Base-by-base conservation (phyloP, 306 rosid species). In the Spatholobus suberectus region DNA sequence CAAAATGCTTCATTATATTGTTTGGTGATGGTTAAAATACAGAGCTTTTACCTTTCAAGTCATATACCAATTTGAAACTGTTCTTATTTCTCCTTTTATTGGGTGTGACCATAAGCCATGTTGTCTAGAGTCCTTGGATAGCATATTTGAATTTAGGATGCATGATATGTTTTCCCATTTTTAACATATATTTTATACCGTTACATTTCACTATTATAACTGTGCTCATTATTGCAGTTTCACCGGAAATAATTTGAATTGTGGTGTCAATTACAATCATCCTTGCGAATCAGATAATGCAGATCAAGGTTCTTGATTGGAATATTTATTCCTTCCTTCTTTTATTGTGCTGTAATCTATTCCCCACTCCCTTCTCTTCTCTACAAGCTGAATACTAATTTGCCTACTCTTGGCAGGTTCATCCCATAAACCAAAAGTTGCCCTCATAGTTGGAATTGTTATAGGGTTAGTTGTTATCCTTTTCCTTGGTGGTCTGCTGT, bases 201-300 rank as follows among this genome's bases (percentile, higher is more conserved):
- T 58, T 73, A 63, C 54, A 55, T 68, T 24, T 34, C 47, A 21
- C 38, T 52, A 73, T 73, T 76, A 72, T 73, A 35, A 66, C 13
- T 63, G 40, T 79, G 82, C 79, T 87, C 55, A 32, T 77, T 74
- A 26, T 83, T 90, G 88, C 92, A 96, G 99, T 88, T 96, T 94
- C 83, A 88, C 95, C 17, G 99, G 97, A 87, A 96, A 94, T 87
- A 83, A 75, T 29, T 89, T 96, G 86, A 80, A 88, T 21, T 96
- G 99, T 86, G 96, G 93, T 47, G 37, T 47, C 79, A 91, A 81
- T 77, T 63, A 75, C 68, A 70, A 26, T 65, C 92, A 55, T 75
- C 85, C 66, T 37, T 96, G 99, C 57, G 90, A 86, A 63, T 85
- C 91, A 46, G 85, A 86, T 68, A 84, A 18, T 73, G 80, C 82